Conservation (phyloP, 306 rosid species). For the Heteromeles arbutifolia region DNA sequence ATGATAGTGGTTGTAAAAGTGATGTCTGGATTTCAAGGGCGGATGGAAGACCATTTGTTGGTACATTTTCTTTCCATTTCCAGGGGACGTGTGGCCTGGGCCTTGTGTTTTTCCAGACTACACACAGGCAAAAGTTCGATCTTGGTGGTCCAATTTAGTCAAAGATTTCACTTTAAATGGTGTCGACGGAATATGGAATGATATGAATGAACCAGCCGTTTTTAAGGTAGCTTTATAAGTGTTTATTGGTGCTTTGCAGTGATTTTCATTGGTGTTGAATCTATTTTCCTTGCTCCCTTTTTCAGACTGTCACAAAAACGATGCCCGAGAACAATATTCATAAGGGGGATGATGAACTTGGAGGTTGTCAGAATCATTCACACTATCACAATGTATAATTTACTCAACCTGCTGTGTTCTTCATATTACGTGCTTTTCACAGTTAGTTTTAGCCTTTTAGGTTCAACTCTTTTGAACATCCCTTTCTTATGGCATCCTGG, state of each 20-base stretch:
- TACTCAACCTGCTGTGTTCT: slow-evolving; percentile 20
- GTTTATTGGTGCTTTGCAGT: neutral
- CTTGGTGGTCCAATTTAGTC: slow-evolving; percentile 89
- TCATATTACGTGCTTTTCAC: neutral
- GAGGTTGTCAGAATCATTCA: slow-evolving; percentile 80
- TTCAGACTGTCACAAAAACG: slow-evolving; percentile 71
- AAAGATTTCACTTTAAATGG: slow-evolving; percentile 70
- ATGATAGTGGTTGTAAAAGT: slow-evolving; percentile 60
- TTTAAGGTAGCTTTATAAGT: slow-evolving; percentile 54
- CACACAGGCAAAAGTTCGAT: slow-evolving; percentile 71
- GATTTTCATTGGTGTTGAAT: neutral
- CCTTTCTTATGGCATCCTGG: slow-evolving; percentile 13
- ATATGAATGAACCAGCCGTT: slow-evolving; percentile 91
- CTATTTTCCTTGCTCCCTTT: neutral
- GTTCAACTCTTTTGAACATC: neutral
- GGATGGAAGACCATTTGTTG: slow-evolving; percentile 65
- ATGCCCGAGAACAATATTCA: slow-evolving; percentile 91
- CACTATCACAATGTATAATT: slow-evolving; percentile 76
- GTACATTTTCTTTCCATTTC: slow-evolving; percentile 32
- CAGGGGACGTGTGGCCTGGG: slow-evolving; percentile 94
- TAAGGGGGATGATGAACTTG: slow-evolving; percentile 82
- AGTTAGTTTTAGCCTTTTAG: slow-evolving; percentile 2
- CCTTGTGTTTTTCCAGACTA: slow-evolving; percentile 92
- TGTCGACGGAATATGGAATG: slow-evolving; percentile 98
- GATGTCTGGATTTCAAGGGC: slow-evolving; percentile 74